Base-by-base conservation (phyloP, 2,329 filamentous ascomycete species). In the Penicillium sclerotiorum region DNA sequence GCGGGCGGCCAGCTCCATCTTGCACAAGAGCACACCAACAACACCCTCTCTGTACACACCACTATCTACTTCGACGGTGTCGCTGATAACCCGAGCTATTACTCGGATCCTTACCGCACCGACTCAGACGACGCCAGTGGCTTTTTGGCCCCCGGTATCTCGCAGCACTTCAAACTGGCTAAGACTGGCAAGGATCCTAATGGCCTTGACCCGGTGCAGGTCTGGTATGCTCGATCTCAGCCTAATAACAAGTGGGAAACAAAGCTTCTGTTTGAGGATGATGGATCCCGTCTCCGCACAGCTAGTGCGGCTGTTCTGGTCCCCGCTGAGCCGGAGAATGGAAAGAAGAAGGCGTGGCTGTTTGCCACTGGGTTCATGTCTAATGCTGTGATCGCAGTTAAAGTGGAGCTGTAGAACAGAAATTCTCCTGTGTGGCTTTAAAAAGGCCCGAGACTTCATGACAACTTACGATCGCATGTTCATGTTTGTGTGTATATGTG, bases 31-130 rank as follows among this genome's bases (percentile, higher is more conserved):
- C 51, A 54, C 4, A 50, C 55, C 13, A 68, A 69, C 35, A 53
- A 60, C 35, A 67, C 63, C 4, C 65, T 82, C 47, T 63, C 65
- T 1, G 47, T 84, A 5, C 55, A 65, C 8, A 75, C 80, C 3
- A 62, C 65, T 0, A 53, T 84, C 13, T 52, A 69, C 1, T 52
- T 82, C 3, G 75, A 79, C 28, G 70, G 71, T 1, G 58, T 71
- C 3, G 66, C 80, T 11, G 83, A 86, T 57, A 86, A 86, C 52
- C 82, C 83, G 0, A 77, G 64, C 56, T 86, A 79, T 63, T 86
- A 81, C 58, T 49, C 62, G 0, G 83, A 86, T 44, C 76, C 79
- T 0, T 84, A 78, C 37, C 68, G 74, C 1, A 71, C 69, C 0
- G 52, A 56, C 0, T 66, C 58, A 0, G 44, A 64, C 27, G 78